Base-by-base conservation (phyloP, 805 yeast species). In the Cyberlindnera misumaiensis region DNA sequence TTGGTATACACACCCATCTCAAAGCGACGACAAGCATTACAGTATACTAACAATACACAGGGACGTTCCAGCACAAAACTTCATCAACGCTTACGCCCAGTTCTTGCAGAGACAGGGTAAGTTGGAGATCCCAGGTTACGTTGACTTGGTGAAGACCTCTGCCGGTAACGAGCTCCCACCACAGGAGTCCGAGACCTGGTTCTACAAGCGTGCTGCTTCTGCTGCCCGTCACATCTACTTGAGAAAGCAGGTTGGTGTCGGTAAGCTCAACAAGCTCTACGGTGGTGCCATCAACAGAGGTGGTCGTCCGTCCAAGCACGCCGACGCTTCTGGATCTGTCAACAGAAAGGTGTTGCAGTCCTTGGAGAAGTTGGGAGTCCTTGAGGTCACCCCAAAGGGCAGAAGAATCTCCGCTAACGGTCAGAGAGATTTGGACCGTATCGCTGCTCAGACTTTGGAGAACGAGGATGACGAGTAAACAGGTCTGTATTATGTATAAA, bases 41-140 rank as follows among this genome's bases (percentile, higher is more conserved):
- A 28, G 6, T 32, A 35, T 48, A 43, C 51, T 48, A 45, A 45
- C 52, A 43, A 44, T 42, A 13, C 60, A 61, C 63, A 88, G 96
- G 84, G 98, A 93, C 97, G 98, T 93, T 75, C 96, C 97, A 76
- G 98, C 98, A 73, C 97, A 93, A 84, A 94, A 86, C 58, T 93
- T 93, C 79, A 90, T 93, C 75, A 88, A 87, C 80, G 96, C 97
- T 75, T 93, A 93, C 81, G 97, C 98, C 65, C 85, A 85, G 70
- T 93, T 93, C 86, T 85, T 93, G 75, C 97, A 93, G 80, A 88
- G 97, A 76, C 98, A 94, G 80, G 98, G 97, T 81, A 89, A 88
- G 75, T 83, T 93, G 68, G 97, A 90, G 72, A 93, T 93, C 64
- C 98, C 98, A 78, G 96, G 96, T 72, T 93, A 89, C 84, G 97